Evolutionary conservation across 2,329 filamentous ascomycete genomes (phyloP).

Genomic region (Talaromyces sp.): DNA sequence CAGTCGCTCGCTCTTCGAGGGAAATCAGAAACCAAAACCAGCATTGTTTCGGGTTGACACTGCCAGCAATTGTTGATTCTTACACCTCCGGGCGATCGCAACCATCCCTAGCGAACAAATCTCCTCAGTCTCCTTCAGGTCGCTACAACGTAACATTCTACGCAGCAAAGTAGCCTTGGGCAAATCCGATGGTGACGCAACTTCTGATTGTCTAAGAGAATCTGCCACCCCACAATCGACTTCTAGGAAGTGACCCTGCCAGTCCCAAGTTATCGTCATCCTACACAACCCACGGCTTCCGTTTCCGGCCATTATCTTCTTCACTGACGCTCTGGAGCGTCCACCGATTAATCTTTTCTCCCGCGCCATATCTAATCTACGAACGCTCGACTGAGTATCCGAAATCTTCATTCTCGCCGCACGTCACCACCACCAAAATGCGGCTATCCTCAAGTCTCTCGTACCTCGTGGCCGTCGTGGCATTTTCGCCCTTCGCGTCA

Average conservation of each 20-base stretch:
- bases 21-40: neutral
- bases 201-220: constrained; percentile 6
- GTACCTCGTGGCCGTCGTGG: constrained; percentile 38
- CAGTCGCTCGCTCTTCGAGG: constrained; percentile 2
- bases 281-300: constrained; percentile 14
- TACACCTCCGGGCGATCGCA: neutral
- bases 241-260: constrained; percentile 4
- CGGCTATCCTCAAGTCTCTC: constrained; percentile 33
- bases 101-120: neutral
- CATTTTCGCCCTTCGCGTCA: constrained; percentile 48
- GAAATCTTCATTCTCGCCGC: neutral
- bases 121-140: neutral
- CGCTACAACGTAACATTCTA: constrained; percentile 8
- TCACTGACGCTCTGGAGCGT: constrained; percentile 13
- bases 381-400: neutral
- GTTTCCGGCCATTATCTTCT: constrained; percentile 8
- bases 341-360: neutral
- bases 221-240: constrained; percentile 1
- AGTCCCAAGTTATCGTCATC: neutral
- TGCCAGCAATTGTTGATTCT: neutral
- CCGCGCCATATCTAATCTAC: neutral
- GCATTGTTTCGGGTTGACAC: constrained; percentile 1
- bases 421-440: constrained; percentile 23
- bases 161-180: constrained; percentile 1
- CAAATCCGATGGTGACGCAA: constrained; percentile 14